These are phyloP conservation scores for Sungouiella thailandica DNA, from an alignment of 805 yeast genomes.

Conservation along the genomic window DNA sequence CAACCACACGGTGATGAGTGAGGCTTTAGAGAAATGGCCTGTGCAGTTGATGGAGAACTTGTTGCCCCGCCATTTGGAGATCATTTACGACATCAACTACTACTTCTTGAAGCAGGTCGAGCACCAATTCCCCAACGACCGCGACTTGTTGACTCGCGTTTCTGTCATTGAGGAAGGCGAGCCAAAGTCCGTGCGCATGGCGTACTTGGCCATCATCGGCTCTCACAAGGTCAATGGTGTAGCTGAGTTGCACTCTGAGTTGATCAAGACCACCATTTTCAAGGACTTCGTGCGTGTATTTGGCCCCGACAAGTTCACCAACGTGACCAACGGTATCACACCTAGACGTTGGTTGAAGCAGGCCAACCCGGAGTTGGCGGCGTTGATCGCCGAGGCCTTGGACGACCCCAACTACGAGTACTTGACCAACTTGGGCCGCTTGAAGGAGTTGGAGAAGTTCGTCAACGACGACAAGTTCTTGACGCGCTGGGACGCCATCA, in stretches of 20 bases:
- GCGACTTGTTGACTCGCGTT: conserved; percentile 60
- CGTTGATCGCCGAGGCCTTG: conserved; percentile 66
- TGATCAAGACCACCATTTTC: conserved; percentile 83
- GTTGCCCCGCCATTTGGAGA: conserved; percentile 88
- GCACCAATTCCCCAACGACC: conserved; percentile 68
- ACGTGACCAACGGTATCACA: conserved; percentile 92
- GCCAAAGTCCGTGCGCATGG: conserved; percentile 88
- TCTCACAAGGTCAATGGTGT: conserved; percentile 94
- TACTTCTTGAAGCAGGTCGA: conserved; percentile 74
- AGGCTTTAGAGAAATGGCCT: conserved; percentile 96
- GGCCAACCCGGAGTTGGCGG: conserved; percentile 79
- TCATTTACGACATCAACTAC: conserved; percentile 80
- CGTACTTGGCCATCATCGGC: conserved; percentile 83
- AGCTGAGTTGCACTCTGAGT: conserved; percentile 90
- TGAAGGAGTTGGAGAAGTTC: conserved; percentile 62
- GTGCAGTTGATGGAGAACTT: conserved; percentile 70
- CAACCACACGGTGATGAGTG: conserved; percentile 91
- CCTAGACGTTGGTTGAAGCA: conserved; percentile 96
- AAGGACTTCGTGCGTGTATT: conserved; percentile 81
- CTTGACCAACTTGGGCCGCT: conserved; percentile 60
- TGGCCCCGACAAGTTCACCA: conserved; percentile 80
- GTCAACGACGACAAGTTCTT: conserved; percentile 68
- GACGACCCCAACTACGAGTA: conserved; percentile 61
- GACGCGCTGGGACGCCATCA: conserved; percentile 64
- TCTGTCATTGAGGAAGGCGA: conserved; percentile 80